Evolutionary conservation across 352 stramenopile species (phyloP), one percentile per base, ranked within the genome.

Genomic region (Thraustotheca clavata): DNA sequence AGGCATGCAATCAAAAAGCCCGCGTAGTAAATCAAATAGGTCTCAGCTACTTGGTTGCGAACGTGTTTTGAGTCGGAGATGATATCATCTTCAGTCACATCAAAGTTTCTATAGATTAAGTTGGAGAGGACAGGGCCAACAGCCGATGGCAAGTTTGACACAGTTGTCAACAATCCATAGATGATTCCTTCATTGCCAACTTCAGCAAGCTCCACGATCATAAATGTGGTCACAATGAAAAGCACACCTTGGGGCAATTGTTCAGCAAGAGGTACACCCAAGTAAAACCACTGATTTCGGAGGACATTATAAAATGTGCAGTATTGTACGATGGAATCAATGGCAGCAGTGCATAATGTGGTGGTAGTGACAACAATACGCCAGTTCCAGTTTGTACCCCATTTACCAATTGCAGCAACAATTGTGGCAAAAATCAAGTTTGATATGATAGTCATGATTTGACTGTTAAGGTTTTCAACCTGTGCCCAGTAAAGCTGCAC

Each of bases 401-500:
- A 88, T 11, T 69, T 31, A 65, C 77, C 79, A 18, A 79, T 86
- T 4, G 73, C n/a, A 26, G 68, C 68, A 8, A 86, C 55, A 14
- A 67, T 20, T 4, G 22, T 32, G 2, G 67, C 43, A 4, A 86
- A 74, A 43, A 93, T 74, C 0, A 78, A 75, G 2, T 59, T 71
- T n/a, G 74, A 82, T 14, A 86, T 72, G n/a, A 84, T 60, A 22
- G 71, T 59, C 12, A 73, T 70, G 39, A 88, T 62, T 0, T 72
- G 49, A 27, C 74, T 83, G 2, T 81, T 65, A 76, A 88, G 86
- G 0, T 49, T 66, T 33, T 77, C 35, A 22, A 89, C 70, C 14
- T 71, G n/a, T 3, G 79, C 74, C 83, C 81, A 91, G 32, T 77
- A 80, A 4, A 71, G 73, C 50, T 86, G 72, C 49, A 93, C 81